phyloP scores from a whole-genome alignment of 1,139 yeast species.

The Lodderomyces beijingensis region DNA sequence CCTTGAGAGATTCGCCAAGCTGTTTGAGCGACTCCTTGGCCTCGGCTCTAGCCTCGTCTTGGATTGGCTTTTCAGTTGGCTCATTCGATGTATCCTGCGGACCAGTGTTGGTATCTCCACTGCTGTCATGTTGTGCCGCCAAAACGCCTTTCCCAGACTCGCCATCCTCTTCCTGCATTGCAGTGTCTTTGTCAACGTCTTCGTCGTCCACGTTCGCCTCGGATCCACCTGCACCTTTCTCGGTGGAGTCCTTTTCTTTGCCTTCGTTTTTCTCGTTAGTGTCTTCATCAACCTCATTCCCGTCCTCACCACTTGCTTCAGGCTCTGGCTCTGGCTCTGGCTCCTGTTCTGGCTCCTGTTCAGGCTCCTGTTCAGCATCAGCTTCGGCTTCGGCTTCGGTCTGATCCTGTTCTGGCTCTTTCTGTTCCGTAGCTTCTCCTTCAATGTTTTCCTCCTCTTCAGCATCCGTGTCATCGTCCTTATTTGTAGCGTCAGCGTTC shows the following conservation, averaged over 20 bases:
- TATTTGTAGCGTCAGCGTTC: constrained; percentile 13
- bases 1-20: constrained; percentile 85
- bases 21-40: constrained; percentile 83
- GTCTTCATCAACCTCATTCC: constrained; percentile 24
- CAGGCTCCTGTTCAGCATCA: constrained; percentile 61
- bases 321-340: constrained; percentile 63
- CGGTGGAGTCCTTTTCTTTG: constrained; percentile 20
- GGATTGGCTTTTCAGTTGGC: constrained; percentile 22
- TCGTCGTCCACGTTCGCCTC: constrained; percentile 23
- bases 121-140: too few species aligned
- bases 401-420: constrained; percentile 38
- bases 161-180: constrained; percentile 62
- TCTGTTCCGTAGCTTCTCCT: constrained; percentile 23
- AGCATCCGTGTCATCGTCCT: constrained; percentile 61
- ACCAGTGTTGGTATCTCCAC: too few species aligned
- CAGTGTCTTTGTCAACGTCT: constrained; percentile 50
- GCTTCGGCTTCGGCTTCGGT: constrained; percentile 62
- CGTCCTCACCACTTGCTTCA: constrained; percentile 76
- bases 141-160: constrained; percentile 76
- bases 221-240: constrained; percentile 11
- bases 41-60: constrained; percentile 63
- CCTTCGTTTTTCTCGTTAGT: constrained; percentile 64
- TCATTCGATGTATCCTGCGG: too few species aligned
- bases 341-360: constrained; percentile 51
- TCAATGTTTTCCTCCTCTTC: constrained; percentile 47